Percentiles rank a stretch among this genome's conserved stretches.
These are phyloP conservation scores for Castanopsis chinensis DNA, from an alignment of 306 rosid species.

Conservation along the genomic window DNA sequence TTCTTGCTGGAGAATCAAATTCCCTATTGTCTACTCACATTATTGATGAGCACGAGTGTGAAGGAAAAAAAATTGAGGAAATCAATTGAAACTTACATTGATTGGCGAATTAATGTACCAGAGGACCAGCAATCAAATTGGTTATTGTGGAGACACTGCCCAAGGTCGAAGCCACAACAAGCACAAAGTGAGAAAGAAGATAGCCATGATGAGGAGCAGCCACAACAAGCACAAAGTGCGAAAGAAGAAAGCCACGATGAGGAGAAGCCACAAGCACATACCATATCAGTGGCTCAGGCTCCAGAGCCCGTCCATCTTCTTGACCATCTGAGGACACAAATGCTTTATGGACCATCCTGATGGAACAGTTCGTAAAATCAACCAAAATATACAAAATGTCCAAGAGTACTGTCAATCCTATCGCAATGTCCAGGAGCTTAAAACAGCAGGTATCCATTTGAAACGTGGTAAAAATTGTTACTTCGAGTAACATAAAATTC, in stretches of 20 bases:
- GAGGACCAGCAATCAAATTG: too few relatives aligned
- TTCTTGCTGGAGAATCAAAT: slow-evolving; percentile 35
- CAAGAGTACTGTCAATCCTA: not conserved
- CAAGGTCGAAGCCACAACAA: too few relatives aligned
- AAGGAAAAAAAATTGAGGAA: accelerated
- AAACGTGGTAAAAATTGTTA: not conserved
- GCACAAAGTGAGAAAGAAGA: too few relatives aligned
- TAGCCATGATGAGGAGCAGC: too few relatives aligned
- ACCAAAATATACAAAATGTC: too few relatives aligned
- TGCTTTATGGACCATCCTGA: too few relatives aligned
- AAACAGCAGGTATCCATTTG: not conserved
- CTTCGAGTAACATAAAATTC: slow-evolving; percentile 6
- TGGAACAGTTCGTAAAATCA: too few relatives aligned
- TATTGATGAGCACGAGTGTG: not conserved
- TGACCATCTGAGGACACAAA: not conserved
- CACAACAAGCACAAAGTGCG: too few relatives aligned
- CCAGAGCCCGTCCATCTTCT: not conserved
- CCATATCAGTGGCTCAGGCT: not conserved
- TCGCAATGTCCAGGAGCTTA: not conserved
- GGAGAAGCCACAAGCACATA: too few relatives aligned
- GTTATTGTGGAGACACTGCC: too few relatives aligned
- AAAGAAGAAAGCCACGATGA: too few relatives aligned
- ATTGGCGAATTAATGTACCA: too few relatives aligned
- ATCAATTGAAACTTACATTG: not conserved
- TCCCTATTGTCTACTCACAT: slow-evolving; percentile 11